Conservation (phyloP, 192 early-diverging fungal species). For the Coemansia sp. region DNA sequence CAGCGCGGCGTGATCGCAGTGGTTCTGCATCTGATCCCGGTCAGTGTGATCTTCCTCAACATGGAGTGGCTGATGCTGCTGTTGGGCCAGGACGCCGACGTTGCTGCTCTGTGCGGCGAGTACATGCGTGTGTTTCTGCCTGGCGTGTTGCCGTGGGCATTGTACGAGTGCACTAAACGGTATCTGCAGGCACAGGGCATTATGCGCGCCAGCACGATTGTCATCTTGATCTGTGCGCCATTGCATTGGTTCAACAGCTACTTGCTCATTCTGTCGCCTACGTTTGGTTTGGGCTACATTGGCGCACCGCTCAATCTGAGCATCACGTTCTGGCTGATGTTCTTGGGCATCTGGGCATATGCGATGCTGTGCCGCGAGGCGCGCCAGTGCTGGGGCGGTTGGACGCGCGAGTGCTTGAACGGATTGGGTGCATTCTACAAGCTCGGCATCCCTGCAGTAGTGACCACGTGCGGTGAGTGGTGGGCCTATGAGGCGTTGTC, state of each 20-base stretch:
- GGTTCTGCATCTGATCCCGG: conserved; percentile 68
- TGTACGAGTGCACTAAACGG: conserved; percentile 79
- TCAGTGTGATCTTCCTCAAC: conserved; percentile 69
- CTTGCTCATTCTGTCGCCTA: conserved; percentile 68
- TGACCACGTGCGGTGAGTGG: conserved; percentile 85
- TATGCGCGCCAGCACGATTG: conserved; percentile 78
- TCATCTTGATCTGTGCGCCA: conserved; percentile 69
- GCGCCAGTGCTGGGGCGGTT: conserved; percentile 78
- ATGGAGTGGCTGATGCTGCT: conserved; percentile 71
- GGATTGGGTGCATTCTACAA: conserved; percentile 61
- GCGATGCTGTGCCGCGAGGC: conserved; percentile 58
- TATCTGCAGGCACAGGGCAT: conserved; percentile 82
- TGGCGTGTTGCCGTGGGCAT: conserved; percentile 75
- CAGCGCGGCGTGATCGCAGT: conserved; percentile 80
- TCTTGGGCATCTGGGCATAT: conserved; percentile 68
- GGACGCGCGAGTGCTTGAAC: conserved; percentile 65
- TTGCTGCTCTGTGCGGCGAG: conserved; percentile 59
- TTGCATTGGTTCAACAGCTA: conserved; percentile 79
- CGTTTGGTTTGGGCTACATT: conserved; percentile 67
- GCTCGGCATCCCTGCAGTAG: conserved; percentile 75
- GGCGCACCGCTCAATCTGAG: conserved; percentile 79
- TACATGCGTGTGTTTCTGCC: conserved; percentile 68
- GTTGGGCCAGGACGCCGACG: conserved; percentile 70
- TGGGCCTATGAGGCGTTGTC: conserved; percentile 74
- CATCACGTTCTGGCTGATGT: conserved; percentile 73